These are phyloP conservation scores for Prototheca cutis DNA, from an alignment of 163 green algal species.

Conservation along the genomic window DNA sequence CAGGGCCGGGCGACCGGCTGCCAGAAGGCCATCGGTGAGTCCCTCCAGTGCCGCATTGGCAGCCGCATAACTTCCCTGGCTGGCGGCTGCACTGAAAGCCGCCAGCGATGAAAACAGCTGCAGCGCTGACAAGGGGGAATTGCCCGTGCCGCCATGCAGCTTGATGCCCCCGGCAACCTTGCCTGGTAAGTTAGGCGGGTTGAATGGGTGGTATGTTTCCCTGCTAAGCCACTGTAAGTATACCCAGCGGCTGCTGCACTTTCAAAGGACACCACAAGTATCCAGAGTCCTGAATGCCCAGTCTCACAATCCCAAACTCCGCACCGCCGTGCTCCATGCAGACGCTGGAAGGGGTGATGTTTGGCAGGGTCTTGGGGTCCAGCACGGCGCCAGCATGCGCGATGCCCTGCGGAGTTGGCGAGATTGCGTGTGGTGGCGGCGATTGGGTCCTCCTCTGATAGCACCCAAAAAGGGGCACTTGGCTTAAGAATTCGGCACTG, in stretches of 20 bases:
- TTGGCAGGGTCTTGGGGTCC: slow-evolving; percentile 47
- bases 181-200: too few species aligned
- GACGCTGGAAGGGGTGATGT: slow-evolving; percentile 34
- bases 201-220: too few species aligned
- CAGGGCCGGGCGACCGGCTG: neutral
- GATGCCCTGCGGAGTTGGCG: slow-evolving; percentile 3
- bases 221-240: too few species aligned
- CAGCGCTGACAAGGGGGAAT: neutral
- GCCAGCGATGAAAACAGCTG: slow-evolving; percentile 42
- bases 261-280: too few species aligned
- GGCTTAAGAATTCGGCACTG: too few species aligned
- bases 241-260: too few species aligned
- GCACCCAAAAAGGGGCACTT: too few species aligned
- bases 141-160: neutral
- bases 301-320: too few species aligned
- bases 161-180: slow-evolving; percentile 6
- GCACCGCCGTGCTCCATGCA: slow-evolving; percentile 32
- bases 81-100: slow-evolving; percentile 26
- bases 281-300: too few species aligned
- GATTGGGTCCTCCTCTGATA: too few species aligned
- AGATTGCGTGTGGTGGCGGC: too few species aligned
- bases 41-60: slow-evolving; percentile 30
- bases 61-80: slow-evolving; percentile 51
- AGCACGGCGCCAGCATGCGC: slow-evolving; percentile 65
- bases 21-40: neutral